Evolutionary conservation across 2,329 filamentous ascomycete genomes (phyloP), one percentile per base, ranked within the genome.

Genomic region (Chaetomiaceae sp.): DNA sequence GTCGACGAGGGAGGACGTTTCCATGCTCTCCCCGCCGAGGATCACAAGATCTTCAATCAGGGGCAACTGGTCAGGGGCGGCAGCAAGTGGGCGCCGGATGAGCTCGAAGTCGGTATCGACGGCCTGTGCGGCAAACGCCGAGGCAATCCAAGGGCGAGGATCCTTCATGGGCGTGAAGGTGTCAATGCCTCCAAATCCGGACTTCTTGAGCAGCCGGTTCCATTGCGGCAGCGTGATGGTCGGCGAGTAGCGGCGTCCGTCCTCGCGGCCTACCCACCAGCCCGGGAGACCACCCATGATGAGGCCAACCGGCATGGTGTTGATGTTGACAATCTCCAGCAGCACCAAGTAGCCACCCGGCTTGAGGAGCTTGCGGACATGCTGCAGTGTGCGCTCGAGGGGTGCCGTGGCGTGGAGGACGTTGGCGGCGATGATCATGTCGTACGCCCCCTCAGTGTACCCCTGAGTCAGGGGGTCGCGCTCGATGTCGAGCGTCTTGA

Each of bases 301-400:
- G 33, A 48, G 37, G 7, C 27, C 19, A 14, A 38, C 2, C 33
- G 26, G 39, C 22, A 38, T 18, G 2, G 24, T 6, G 8, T 48
- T 33, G 14, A 38, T 43, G 10, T 56, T 48, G 4, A 47, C 47
- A 3, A 47, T 2, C 41, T 54, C 53, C 7, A 40, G 24, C 12
- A 60, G 49, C 2, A 62, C 43, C 6, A 76, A 57, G 27, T 63
- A 62, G 0, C 72, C 72, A 4, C 63, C 68, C 0, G 69, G 65
- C 11, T 59, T 61, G 1, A 69, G 53, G 3, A 71, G 54, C 5
- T 49, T 49, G 10, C 66, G 60, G 6, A 59, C 53, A 35, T 66
- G 58, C 3, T 30, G 15, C 58, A 65, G n/a, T 18, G 60, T 60
- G 17, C 56, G 4, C 34, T 59, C 41, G 7, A 68, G 38, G 18